Evolutionary conservation across 805 yeast genomes (phyloP).

Genomic region (Geotrichum ghanense): DNA sequence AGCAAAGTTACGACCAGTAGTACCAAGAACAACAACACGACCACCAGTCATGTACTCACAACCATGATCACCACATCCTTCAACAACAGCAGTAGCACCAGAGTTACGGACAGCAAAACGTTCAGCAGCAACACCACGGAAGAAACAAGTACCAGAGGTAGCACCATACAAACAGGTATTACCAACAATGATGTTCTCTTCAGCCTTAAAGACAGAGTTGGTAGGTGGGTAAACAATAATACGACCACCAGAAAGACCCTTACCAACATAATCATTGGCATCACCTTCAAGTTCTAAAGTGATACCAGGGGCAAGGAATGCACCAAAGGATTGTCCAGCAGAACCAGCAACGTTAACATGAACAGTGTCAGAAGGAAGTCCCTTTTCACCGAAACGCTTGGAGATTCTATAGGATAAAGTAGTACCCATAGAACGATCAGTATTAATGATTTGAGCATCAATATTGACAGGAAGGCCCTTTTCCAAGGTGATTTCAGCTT

Average conservation of each 20-base stretch:
- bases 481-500: slow-evolving; percentile 88
- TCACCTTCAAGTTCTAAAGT: slow-evolving; percentile 95
- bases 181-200: slow-evolving; percentile 93
- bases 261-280: slow-evolving; percentile 95
- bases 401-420: slow-evolving; percentile 91
- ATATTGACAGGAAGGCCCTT: slow-evolving; percentile 93
- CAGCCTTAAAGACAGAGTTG: slow-evolving; percentile 75
- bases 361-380: slow-evolving; percentile 91
- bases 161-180: slow-evolving; percentile 98
- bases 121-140: slow-evolving; percentile 97
- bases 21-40: slow-evolving; percentile 84
- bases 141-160: slow-evolving; percentile 85
- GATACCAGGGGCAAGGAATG: slow-evolving; percentile 91
- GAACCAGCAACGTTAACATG: slow-evolving; percentile 86
- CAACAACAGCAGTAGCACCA: slow-evolving; percentile 94
- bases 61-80: slow-evolving; percentile 97
- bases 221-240: slow-evolving; percentile 85
- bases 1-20: slow-evolving; percentile 84
- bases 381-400: slow-evolving; percentile 83
- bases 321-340: slow-evolving; percentile 99
- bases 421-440: slow-evolving; percentile 93
- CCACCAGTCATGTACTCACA: slow-evolving; percentile 99
- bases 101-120: slow-evolving; percentile 97
- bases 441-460: slow-evolving; percentile 86
- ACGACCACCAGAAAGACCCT: slow-evolving; percentile 94